Conservation (phyloP, 768 basidiomycete genomes). For the Boletus eberwhitei region DNA sequence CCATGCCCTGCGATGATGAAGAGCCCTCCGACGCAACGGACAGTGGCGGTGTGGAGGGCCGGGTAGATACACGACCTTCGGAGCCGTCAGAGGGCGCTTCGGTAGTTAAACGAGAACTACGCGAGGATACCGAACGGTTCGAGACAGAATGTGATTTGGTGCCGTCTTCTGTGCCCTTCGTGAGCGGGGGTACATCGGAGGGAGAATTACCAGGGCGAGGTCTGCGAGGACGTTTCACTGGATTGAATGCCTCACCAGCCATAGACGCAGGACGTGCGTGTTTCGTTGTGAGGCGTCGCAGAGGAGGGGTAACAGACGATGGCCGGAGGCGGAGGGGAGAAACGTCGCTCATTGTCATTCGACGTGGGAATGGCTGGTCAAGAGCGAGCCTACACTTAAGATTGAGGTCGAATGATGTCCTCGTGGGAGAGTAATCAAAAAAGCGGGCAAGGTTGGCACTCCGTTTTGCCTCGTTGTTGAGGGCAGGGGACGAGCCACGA, state of each 20-base stretch:
- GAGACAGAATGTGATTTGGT: conserved; percentile 16
- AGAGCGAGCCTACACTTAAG: conserved; percentile 29
- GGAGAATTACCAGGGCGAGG: conserved; percentile 16
- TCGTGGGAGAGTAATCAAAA: conserved; percentile 35
- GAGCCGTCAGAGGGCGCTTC: conserved; percentile 18
- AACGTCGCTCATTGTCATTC: conserved; percentile 35
- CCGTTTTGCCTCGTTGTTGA: conserved; percentile 26
- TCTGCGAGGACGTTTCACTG: conserved; percentile 29
- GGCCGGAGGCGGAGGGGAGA: conserved; percentile 35
- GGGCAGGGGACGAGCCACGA: conserved; percentile 13
- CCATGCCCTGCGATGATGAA: conserved; percentile 21
- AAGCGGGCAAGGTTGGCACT: conserved; percentile 40
- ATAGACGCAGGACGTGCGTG: conserved; percentile 26
- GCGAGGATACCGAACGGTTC: conserved; percentile 16
- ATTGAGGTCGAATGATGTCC: conserved; percentile 31
- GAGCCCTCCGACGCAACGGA: conserved; percentile 26
- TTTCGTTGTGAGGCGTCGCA: conserved; percentile 25
- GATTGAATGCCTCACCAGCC: conserved; percentile 27
- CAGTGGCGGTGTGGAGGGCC: conserved; percentile 29
- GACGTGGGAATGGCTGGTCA: conserved; percentile 32
- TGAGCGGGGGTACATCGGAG: conserved; percentile 13
- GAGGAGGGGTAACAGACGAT: conserved; percentile 24
- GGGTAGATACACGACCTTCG: conserved; percentile 25
- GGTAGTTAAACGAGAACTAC: conserved; percentile 22
- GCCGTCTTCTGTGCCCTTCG: conserved; percentile 18